Conservation (phyloP, 148 eudicot genomes). For the Camellia granthamiana region DNA sequence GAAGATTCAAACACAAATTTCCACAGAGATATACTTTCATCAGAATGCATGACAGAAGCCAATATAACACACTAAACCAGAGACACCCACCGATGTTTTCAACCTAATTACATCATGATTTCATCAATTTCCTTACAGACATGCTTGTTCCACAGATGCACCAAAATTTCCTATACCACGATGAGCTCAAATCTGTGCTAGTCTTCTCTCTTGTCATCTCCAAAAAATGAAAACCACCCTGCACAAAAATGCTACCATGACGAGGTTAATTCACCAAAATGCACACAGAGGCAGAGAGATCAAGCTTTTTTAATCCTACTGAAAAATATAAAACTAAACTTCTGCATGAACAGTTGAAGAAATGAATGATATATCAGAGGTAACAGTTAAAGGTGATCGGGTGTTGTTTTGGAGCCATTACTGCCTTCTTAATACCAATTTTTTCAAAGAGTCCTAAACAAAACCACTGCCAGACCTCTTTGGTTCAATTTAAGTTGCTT, state of each 20-base stretch:
- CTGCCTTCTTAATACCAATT: background rate
- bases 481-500: no score
- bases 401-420: no score
- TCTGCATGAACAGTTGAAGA: background rate
- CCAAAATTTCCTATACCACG: background rate
- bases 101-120: background rate
- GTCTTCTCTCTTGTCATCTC: background rate
- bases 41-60: background rate
- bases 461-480: no score
- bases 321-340: background rate
- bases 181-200: background rate
- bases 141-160: background rate
- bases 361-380: background rate
- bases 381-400: background rate
- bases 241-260: conserved; percentile 4
- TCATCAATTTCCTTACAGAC: background rate
- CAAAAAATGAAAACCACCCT: background rate
- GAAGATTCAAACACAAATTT: background rate
- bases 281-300: background rate
- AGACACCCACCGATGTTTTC: background rate
- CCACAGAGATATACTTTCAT: background rate
- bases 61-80: no score
- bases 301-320: background rate
- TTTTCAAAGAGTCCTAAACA: background rate
- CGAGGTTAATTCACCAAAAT: background rate